A percentile compares a stretch with the other conserved stretches of the same genome.
Conservation (phyloP, 2,329 filamentous ascomycete genomes). For the Claviceps citrina region DNA sequence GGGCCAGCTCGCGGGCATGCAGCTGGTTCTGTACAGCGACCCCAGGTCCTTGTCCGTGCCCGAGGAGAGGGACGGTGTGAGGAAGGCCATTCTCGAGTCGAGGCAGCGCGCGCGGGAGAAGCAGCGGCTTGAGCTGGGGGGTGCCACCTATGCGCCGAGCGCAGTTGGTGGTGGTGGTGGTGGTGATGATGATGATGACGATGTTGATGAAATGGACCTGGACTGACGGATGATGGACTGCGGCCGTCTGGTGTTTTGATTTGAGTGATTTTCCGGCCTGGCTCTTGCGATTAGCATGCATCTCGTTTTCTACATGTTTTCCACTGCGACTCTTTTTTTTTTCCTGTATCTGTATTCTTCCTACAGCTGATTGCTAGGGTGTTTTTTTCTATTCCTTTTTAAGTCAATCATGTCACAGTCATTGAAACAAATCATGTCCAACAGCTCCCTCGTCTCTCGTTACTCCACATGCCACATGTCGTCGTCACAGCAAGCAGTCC, state of each 20-base stretch:
- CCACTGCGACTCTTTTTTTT: not conserved
- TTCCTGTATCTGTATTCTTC: not conserved
- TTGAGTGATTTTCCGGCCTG: not conserved
- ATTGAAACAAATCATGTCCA: not conserved
- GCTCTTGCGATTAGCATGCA: not conserved
- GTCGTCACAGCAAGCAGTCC: not conserved
- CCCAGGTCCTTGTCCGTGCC: conserved; percentile 63
- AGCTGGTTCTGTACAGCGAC: conserved; percentile 74
- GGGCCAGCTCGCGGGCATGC: conserved; percentile 41
- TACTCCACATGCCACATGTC: not conserved
- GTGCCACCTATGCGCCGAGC: not conserved
- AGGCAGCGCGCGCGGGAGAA: conserved; percentile 49
- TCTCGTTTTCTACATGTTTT: no score
- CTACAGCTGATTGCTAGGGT: not conserved
- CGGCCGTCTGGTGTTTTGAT: no score
- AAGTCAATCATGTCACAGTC: not conserved
- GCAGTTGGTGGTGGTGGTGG: no score
- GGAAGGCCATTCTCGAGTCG: conserved; percentile 71
- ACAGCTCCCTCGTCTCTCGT: not conserved
- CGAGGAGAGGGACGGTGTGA: conserved; percentile 58
- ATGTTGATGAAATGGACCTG: conserved; percentile 49
- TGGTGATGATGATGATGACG: not conserved
- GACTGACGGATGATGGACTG: no score
- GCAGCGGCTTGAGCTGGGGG: conserved; percentile 29
- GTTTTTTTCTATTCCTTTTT: not conserved